Evolutionary conservation across 2,329 filamentous ascomycete genomes (phyloP).

Genomic region (Colletotrichum sp.): DNA sequence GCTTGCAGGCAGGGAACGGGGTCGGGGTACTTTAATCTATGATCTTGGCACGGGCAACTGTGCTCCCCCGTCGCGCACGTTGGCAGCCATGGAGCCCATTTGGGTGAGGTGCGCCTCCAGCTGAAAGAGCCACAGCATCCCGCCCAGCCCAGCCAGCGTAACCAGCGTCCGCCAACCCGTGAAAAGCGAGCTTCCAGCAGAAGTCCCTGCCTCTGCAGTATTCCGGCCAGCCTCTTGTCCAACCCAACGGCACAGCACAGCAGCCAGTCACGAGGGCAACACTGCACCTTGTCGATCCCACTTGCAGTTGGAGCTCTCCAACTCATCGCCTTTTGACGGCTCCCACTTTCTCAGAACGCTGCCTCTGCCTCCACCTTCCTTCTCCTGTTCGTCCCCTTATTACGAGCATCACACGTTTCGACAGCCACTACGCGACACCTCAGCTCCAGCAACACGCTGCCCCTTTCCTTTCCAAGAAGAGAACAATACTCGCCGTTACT

Average conservation of each 20-base stretch:
- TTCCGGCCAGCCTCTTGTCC: not conserved
- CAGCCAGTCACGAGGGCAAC: conserved; percentile 5
- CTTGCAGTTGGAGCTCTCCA: not conserved
- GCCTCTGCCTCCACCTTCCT: not conserved
- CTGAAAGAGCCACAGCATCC: not conserved
- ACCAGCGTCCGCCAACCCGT: not conserved
- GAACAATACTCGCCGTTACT: not conserved
- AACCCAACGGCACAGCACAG: not conserved
- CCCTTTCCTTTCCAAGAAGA: not conserved
- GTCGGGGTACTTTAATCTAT: conserved; percentile 4
- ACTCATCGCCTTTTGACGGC: not conserved
- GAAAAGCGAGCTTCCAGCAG: not conserved
- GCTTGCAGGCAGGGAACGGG: not conserved
- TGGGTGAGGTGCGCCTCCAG: not conserved
- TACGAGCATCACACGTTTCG: not conserved
- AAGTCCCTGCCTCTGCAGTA: not conserved
- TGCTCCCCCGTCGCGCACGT: not conserved
- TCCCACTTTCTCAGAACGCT: not conserved
- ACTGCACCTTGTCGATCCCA: conserved; percentile 7
- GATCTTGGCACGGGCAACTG: not conserved
- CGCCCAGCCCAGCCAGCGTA: not conserved
- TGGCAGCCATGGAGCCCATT: not conserved
- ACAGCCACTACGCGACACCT: not conserved
- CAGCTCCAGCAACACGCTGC: not conserved
- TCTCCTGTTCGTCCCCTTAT: conserved; percentile 1